phyloP scores from a whole-genome alignment of 1,139 yeast genomes.

The Lodderomyces margitis region DNA sequence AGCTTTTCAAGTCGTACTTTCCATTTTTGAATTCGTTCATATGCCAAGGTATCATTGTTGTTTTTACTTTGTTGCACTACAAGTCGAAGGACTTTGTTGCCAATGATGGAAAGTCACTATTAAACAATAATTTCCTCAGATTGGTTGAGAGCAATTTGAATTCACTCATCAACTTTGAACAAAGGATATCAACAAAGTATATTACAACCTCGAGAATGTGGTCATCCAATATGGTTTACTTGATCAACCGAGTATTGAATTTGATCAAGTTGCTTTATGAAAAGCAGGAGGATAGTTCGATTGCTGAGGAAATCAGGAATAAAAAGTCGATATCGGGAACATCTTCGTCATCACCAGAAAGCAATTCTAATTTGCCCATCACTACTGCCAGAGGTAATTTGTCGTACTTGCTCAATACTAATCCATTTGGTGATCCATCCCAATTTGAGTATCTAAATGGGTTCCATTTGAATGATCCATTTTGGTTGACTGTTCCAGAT shows the following conservation, averaged over 20 bases:
- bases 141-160: constrained; percentile 25
- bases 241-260: constrained; percentile 32
- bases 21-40: constrained; percentile 51
- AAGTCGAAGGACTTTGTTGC: constrained; percentile 36
- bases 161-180: constrained; percentile 26
- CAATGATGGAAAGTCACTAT: constrained; percentile 16
- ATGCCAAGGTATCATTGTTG: constrained; percentile 52
- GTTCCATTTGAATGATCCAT: constrained; percentile 40
- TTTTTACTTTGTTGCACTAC: constrained; percentile 47
- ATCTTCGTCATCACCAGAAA: constrained; percentile 7
- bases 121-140: constrained; percentile 24
- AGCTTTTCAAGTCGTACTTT: constrained; percentile 33
- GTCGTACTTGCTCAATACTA: constrained; percentile 11
- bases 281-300: constrained; percentile 18
- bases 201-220: constrained; percentile 29
- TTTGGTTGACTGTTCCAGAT: constrained; percentile 45
- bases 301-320: constrained; percentile 5
- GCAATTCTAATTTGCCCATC: constrained; percentile 11
- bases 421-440: constrained; percentile 15
- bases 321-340: constrained; percentile 1
- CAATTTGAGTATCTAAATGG: constrained; percentile 16
- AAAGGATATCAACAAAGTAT: constrained; percentile 19
- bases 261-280: constrained; percentile 29
- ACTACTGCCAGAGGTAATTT: constrained; percentile 13
- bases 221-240: constrained; percentile 36